Percentiles rank a stretch among this genome's conserved stretches.
Conservation (phyloP, 2,329 filamentous ascomycete genomes). For the Fonsecaea monophora region DNA sequence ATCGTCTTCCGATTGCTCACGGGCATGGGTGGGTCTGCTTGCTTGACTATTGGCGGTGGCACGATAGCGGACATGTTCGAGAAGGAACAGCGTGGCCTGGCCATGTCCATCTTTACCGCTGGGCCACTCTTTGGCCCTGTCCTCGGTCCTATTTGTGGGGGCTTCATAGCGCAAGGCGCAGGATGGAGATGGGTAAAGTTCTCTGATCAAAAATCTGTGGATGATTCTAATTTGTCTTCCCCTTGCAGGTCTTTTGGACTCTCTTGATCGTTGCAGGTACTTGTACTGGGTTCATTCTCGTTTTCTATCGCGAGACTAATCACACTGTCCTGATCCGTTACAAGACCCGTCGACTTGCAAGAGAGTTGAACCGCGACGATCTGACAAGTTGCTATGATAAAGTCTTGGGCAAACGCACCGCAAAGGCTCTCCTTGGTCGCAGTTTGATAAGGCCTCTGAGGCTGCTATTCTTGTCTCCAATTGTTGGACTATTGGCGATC, state of each 20-base stretch:
- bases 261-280: constrained; percentile 11
- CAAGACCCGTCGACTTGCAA: constrained; percentile 11
- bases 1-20: constrained; percentile 76
- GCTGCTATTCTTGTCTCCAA: constrained; percentile 11
- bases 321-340: constrained; percentile 17
- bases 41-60: constrained; percentile 71
- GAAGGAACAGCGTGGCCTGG: constrained; percentile 68
- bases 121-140: constrained; percentile 67
- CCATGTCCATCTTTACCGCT: constrained; percentile 76
- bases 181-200: constrained; percentile 79
- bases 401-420: neutral
- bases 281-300: constrained; percentile 15
- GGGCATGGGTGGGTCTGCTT: constrained; percentile 60
- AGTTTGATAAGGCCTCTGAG: constrained; percentile 3
- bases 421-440: neutral
- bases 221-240: neutral
- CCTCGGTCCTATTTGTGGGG: constrained; percentile 35
- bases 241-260: constrained; percentile 17
- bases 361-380: constrained; percentile 5
- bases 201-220: constrained; percentile 74
- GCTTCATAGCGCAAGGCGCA: constrained; percentile 71
- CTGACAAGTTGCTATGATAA: constrained; percentile 17
- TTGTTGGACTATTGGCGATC: constrained; percentile 9
- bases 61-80: constrained; percentile 78
- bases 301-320: constrained; percentile 24